phyloP scores from a whole-genome alignment of 2,329 filamentous ascomycete genomes.

The Fusarium sp. region DNA sequence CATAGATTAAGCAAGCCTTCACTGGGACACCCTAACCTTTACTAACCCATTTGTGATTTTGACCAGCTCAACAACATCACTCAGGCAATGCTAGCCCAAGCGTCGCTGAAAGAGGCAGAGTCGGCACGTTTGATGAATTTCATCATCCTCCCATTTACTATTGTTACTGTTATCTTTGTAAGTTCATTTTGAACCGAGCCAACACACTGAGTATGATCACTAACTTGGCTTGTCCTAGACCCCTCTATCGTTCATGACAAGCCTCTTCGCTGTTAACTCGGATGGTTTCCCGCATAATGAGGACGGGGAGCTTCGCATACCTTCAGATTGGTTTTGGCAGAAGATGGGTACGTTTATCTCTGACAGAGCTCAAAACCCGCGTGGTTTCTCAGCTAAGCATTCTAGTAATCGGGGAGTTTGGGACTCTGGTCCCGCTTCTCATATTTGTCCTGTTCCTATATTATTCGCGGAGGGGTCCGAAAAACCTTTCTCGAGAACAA shows the following conservation, averaged over 20 bases:
- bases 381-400: accelerated
- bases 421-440: not conserved
- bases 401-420: not conserved
- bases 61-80: not conserved
- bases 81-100: not conserved
- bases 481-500: no score
- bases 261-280: not conserved
- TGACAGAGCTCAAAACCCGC: not conserved
- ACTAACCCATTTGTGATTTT: not conserved
- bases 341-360: not conserved
- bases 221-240: not conserved
- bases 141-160: accelerated
- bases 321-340: not conserved
- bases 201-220: not conserved
- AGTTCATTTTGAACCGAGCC: not conserved
- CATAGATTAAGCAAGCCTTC: no score
- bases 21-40: not conserved
- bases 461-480: no score
- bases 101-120: accelerated
- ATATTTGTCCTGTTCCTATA: accelerated
- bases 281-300: accelerated
- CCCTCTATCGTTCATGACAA: not conserved
- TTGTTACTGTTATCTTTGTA: not conserved
- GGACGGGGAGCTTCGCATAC: accelerated
- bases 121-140: accelerated